These are phyloP conservation scores for Entophlyctis helioformis DNA, from an alignment of 192 early-diverging fungal species.

Conservation along the genomic window DNA sequence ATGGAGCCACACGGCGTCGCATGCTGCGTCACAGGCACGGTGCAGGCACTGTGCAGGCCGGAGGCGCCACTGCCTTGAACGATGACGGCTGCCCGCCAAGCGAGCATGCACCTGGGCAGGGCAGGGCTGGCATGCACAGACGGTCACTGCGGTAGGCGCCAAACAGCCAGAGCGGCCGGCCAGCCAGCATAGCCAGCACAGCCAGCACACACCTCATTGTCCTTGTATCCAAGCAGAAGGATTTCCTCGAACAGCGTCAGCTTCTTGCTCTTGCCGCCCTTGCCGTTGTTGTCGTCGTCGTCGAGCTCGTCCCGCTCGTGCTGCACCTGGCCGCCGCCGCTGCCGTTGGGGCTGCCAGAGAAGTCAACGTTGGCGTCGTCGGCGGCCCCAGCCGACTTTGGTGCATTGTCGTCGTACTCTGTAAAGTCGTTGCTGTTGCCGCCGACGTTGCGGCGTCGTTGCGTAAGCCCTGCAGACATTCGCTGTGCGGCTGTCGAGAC, in stretches of 20 bases:
- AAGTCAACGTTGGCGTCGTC: too few relatives aligned
- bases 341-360: background rate
- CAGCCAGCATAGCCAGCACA: conserved; percentile 1
- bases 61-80: too few relatives aligned
- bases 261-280: conserved; percentile 26
- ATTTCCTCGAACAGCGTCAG: conserved; percentile 96
- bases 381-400: too few relatives aligned
- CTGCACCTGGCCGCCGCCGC: background rate
- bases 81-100: background rate
- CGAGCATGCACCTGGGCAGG: background rate
- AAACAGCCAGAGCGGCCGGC: too few relatives aligned
- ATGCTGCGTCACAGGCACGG: background rate
- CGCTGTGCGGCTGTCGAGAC: too few relatives aligned
- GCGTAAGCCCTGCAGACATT: too few relatives aligned
- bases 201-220: conserved; percentile 53
- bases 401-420: too few relatives aligned
- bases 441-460: too few relatives aligned
- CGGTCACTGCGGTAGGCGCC: too few relatives aligned
- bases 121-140: background rate
- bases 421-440: too few relatives aligned
- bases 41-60: too few relatives aligned
- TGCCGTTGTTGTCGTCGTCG: conserved; percentile 17
- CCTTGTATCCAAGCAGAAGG: conserved; percentile 86
- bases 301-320: conserved; percentile 11
- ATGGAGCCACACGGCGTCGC: too few relatives aligned